Conservation (phyloP, 139 green algal genomes). For the Picochlorum sp. region DNA sequence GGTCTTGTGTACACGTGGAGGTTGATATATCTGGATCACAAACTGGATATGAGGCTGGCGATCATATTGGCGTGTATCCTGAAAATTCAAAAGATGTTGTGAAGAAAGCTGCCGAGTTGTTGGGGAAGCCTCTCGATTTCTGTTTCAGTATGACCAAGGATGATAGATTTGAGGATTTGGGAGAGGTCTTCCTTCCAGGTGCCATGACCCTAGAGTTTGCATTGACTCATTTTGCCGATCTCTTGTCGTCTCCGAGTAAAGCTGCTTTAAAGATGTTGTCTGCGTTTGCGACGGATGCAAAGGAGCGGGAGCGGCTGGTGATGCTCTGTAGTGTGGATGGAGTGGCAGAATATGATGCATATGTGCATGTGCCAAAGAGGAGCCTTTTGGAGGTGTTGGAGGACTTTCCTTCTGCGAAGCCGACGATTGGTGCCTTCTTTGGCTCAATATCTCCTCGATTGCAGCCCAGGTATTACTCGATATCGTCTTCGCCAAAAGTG, state of each 20-base stretch:
- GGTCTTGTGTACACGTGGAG: slow-evolving; percentile 91
- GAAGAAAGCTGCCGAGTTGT: slow-evolving; percentile 38
- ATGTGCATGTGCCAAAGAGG: slow-evolving; percentile 32
- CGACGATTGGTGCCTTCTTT: slow-evolving; percentile 80
- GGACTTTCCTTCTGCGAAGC: slow-evolving; percentile 71
- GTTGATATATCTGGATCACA: slow-evolving; percentile 53
- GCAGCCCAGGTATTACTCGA: slow-evolving; percentile 84
- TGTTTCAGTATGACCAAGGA: slow-evolving; percentile 18
- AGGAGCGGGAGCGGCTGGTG: slow-evolving; percentile 49
- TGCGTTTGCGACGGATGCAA: slow-evolving; percentile 40
- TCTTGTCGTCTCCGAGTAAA: slow-evolving; percentile 66
- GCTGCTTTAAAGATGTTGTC: slow-evolving; percentile 65
- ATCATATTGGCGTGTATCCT: slow-evolving; percentile 84
- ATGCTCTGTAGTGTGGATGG: slow-evolving; percentile 55
- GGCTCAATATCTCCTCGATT: slow-evolving; percentile 69
- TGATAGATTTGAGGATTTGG: slow-evolving; percentile 17
- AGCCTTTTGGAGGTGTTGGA: slow-evolving; percentile 71
- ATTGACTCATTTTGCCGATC: slow-evolving; percentile 68
- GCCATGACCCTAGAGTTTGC: slow-evolving; percentile 55
- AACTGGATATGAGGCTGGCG: slow-evolving; percentile 46
- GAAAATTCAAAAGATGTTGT: slow-evolving; percentile 69
- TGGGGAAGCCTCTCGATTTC: slow-evolving; percentile 36
- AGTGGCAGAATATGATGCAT: slow-evolving; percentile 57
- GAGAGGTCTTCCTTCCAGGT: slow-evolving; percentile 5
- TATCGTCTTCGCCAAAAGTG: slow-evolving; percentile 57